Conservation (phyloP, 2,329 filamentous ascomycete genomes). For the Colletotrichum tanaceti region DNA sequence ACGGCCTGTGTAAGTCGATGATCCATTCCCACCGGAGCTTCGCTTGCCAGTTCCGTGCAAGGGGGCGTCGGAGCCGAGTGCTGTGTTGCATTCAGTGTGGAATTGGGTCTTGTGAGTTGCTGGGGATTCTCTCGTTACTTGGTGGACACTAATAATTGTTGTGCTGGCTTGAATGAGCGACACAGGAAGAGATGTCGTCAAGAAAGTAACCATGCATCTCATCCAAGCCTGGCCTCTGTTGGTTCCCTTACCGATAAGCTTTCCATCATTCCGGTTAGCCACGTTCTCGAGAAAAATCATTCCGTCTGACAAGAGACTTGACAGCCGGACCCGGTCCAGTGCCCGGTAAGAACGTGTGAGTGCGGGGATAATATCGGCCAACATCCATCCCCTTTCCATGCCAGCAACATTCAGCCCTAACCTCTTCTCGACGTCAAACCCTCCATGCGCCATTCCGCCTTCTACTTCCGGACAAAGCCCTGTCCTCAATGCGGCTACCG, state of each 20-base stretch:
- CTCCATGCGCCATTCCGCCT: neutral
- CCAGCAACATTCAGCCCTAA: neutral
- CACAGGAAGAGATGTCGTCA: neutral
- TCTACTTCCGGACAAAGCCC: neutral
- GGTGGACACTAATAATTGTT: neutral
- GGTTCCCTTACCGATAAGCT: neutral
- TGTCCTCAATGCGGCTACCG: neutral
- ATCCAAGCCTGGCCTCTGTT: neutral
- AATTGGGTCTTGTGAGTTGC: neutral
- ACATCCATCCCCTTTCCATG: neutral
- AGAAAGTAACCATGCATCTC: neutral
- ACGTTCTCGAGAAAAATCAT: neutral
- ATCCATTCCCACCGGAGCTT: constrained; percentile 23
- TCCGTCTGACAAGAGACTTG: neutral
- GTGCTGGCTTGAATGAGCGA: neutral
- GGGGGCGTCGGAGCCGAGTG: neutral
- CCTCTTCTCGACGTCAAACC: neutral
- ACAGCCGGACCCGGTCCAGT: no score
- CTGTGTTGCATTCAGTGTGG: neutral
- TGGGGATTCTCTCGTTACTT: neutral
- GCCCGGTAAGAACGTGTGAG: neutral
- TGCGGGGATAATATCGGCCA: neutral
- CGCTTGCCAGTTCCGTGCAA: constrained; percentile 11
- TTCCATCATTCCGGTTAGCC: neutral
- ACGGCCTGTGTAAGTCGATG: neutral